Evolutionary conservation across 768 basidiomycete species (phyloP), one percentile per base, ranked within the genome.

Genomic region (Megacollybia marginata): DNA sequence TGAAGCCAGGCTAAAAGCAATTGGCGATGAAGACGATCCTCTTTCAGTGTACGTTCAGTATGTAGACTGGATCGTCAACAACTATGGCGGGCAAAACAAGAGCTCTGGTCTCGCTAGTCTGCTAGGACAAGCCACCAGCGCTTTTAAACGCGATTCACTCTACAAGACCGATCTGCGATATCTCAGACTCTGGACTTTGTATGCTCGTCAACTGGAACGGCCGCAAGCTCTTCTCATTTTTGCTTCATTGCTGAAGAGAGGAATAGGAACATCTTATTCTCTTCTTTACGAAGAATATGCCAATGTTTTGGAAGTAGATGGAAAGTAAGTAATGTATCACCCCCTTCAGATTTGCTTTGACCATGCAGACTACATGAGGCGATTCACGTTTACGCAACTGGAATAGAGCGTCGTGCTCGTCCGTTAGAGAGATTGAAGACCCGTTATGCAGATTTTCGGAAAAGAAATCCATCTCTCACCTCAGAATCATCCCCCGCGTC

Each of bases 271-370:
- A 23, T 75, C 77, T 1, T 88, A 87, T 62, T 81, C 89, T 1
- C 69, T 85, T 42, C 68, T 96, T 44, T 99, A 96, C 59, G 92
- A 95, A 63, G 92, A 95, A 57, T 97, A 92, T 65, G 92, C 95
- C 2, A 68, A 73, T 34, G 72, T 83, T 2, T 71, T 95, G 48
- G 93, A 97, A 67, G 69, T 73, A 42, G 75, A 76, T 38, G 85
- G 86, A 57, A 79, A 81, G 95, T 95, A 68, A 63, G 83, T 77
- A 15, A 16, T 43, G 23, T 28, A 28, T 28, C 23, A 6, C n/a
- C n/a, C n/a, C n/a, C n/a, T n/a, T 28, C 23, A 28, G 23, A 28
- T 6, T 28, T 28, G 23, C 23, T 28, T 28, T 28, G 23, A 49
- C 42, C 28, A 13, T 15, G 48, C 56, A 96, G 93, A 59, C 74